Evolutionary conservation across 805 yeast species (phyloP).

Genomic region (Metschnikowia rubicola): DNA sequence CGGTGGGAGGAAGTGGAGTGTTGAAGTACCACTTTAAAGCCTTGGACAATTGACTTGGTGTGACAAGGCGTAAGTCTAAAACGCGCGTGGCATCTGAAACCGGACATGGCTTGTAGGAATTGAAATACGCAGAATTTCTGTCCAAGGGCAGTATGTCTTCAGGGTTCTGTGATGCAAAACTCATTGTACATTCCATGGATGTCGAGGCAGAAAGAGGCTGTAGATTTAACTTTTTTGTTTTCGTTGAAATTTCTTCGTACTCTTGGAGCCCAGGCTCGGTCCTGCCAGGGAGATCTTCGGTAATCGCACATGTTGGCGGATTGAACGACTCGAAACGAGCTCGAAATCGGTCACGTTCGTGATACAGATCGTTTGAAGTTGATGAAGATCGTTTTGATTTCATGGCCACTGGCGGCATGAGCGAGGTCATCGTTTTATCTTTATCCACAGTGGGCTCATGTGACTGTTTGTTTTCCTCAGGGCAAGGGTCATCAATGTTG

Average conservation of each 20-base stretch:
- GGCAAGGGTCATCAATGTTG: too few species aligned
- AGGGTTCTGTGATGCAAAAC: constrained; percentile 5
- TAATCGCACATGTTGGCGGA: constrained; percentile 6
- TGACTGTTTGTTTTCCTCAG: too few species aligned
- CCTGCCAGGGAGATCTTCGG: constrained; percentile 3
- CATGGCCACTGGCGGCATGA: neutral
- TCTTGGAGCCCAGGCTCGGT: constrained; percentile 25
- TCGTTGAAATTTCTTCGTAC: constrained; percentile 34
- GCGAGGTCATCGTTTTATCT: neutral
- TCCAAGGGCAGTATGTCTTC: constrained; percentile 20
- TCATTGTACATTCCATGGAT: constrained; percentile 2
- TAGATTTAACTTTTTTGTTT: constrained; percentile 35
- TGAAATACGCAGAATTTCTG: constrained; percentile 14
- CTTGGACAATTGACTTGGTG: constrained; percentile 7
- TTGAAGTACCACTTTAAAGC: constrained; percentile 39
- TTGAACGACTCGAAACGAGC: constrained; percentile 38
- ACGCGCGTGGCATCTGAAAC: neutral
- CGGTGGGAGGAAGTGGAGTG: constrained; percentile 55
- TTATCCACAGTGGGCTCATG: neutral
- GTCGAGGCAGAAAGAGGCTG: constrained; percentile 4
- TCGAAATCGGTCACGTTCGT: constrained; percentile 41
- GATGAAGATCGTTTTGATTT: constrained; percentile 36
- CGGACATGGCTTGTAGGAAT: neutral
- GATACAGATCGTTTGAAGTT: constrained; percentile 35
- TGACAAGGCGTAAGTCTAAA: constrained; percentile 5